Percentiles rank a stretch among this genome's conserved stretches.
phyloP scores from a whole-genome alignment of 441 rosid species.

The Rhodomyrtus psidioides region DNA sequence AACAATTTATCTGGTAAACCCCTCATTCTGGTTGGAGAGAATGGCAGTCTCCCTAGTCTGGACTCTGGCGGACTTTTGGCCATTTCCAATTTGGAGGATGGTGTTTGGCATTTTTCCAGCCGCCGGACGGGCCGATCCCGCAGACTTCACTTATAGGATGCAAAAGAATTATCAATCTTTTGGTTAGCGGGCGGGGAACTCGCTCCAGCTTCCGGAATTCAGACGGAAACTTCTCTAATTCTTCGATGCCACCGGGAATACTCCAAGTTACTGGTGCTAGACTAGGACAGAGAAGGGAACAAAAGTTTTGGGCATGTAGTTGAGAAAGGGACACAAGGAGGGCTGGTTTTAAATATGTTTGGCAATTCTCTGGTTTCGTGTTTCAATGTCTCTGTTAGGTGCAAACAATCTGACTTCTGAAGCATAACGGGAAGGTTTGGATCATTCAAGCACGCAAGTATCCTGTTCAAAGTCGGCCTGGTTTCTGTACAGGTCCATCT shows the following conservation, averaged over 20 bases:
- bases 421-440: neutral
- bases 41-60: neutral
- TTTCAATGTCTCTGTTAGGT: neutral
- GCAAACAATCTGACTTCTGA: neutral
- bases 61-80: neutral
- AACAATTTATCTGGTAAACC: neutral
- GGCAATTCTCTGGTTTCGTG: neutral
- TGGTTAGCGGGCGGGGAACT: neutral
- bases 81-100: neutral
- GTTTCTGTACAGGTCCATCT: neutral
- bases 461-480: neutral
- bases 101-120: neutral
- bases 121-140: neutral
- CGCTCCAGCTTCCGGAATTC: neutral
- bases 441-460: neutral
- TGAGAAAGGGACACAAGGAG: too few relatives aligned
- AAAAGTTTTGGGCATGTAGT: too few relatives aligned
- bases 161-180: neutral
- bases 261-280: neutral
- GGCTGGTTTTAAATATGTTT: neutral
- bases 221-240: neutral
- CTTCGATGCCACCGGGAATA: neutral
- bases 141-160: too few relatives aligned
- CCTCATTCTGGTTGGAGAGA: neutral
- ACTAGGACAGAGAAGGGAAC: neutral